Conservation (phyloP, 306 rosid species). For the Cicer judaicum region DNA sequence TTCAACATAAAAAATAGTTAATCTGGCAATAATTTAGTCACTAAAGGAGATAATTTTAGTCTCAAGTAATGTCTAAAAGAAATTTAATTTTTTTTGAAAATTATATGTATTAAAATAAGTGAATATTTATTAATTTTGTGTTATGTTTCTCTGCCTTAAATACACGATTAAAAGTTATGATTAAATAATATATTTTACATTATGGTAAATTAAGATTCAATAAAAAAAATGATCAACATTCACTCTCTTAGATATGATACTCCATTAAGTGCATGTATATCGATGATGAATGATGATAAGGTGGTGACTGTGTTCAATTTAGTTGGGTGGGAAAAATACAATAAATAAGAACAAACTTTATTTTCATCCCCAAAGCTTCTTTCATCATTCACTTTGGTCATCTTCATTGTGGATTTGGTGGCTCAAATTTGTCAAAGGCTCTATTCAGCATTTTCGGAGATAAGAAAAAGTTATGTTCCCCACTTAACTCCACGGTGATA, state of each 20-base stretch:
- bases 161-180: no score
- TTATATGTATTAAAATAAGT: no score
- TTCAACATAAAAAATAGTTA: no score
- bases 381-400: conserved; percentile 54
- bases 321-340: conserved; percentile 49
- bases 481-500: conserved; percentile 56
- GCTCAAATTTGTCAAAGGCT: conserved; percentile 56
- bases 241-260: conserved; percentile 4
- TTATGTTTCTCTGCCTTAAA: no score
- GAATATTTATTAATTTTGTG: no score
- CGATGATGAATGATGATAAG: conserved; percentile 31
- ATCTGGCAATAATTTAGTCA: no score
- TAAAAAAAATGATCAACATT: no score
- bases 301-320: conserved; percentile 41
- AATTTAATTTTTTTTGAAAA: no score
- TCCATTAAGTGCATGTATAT: conserved; percentile 47
- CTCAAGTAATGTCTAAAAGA: no score
- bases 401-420: conserved; percentile 49
- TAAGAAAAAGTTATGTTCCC: conserved; percentile 64
- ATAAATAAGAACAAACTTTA: conserved; percentile 45
- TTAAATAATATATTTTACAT: no score
- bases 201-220: no score
- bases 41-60: no score
- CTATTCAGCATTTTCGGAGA: conserved; percentile 63
- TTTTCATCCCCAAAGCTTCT: conserved; percentile 46